Conservation (phyloP, 2,329 filamentous ascomycete genomes). For the Penicillium sp. region DNA sequence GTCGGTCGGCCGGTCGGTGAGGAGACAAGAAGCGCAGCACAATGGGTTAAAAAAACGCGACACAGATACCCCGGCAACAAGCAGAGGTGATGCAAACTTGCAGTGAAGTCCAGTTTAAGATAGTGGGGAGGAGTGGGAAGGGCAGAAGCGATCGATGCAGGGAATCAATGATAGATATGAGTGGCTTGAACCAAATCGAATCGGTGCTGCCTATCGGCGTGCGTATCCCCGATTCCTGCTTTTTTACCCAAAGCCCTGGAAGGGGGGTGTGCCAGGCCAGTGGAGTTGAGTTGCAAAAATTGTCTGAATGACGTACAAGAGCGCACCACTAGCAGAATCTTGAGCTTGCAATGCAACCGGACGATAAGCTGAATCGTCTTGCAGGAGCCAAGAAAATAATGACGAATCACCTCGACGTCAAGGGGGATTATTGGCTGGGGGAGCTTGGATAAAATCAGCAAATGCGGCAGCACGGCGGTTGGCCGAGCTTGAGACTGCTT, state of each 20-base stretch:
- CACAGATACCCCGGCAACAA: constrained; percentile 17
- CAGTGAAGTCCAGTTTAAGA: background rate
- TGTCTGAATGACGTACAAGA: constrained; percentile 22
- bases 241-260: background rate
- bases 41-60: background rate
- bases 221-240: background rate
- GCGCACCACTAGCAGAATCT: background rate
- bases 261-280: background rate
- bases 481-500: background rate
- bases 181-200: background rate
- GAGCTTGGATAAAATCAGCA: constrained; percentile 5
- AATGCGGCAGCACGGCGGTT: constrained; percentile 5
- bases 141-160: constrained; percentile 1
- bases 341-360: background rate
- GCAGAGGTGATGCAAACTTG: background rate
- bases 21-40: constrained; percentile 9
- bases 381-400: constrained; percentile 10
- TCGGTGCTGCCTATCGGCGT: background rate
- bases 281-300: constrained; percentile 6
- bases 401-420: background rate
- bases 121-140: background rate
- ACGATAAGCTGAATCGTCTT: constrained; percentile 8
- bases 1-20: constrained; percentile 16
- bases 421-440: background rate
- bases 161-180: constrained; percentile 6